These are phyloP conservation scores for Clonostachys solani DNA, from an alignment of 2,329 filamentous ascomycete genomes.

Conservation along the genomic window DNA sequence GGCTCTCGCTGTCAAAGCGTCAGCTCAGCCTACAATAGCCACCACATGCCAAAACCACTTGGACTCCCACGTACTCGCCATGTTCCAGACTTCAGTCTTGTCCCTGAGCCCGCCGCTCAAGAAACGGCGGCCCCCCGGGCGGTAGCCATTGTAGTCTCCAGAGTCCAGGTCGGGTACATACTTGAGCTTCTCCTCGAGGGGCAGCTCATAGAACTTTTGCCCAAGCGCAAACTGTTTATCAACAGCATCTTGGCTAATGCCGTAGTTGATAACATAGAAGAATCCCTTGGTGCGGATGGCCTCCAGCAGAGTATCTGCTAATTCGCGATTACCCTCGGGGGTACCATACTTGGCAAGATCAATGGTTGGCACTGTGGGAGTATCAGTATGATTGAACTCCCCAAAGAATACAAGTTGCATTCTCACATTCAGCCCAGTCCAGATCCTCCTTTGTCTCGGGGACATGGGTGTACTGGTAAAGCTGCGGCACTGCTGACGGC, in stretches of 20 bases:
- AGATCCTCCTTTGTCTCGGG: conserved; percentile 27
- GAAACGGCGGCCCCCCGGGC: conserved; percentile 35
- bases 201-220: conserved; percentile 46
- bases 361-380: conserved; percentile 20
- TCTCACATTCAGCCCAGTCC: conserved; percentile 28
- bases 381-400: background rate
- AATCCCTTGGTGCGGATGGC: conserved; percentile 34
- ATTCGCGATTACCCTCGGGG: conserved; percentile 17
- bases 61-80: conserved; percentile 19
- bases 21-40: background rate
- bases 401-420: background rate
- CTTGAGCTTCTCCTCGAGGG: conserved; percentile 56
- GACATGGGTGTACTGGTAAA: conserved; percentile 27
- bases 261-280: conserved; percentile 61
- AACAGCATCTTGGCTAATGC: conserved; percentile 51
- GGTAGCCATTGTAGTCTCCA: conserved; percentile 54
- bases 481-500: conserved; percentile 20
- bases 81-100: conserved; percentile 31
- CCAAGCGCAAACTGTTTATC: conserved; percentile 57
- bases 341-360: conserved; percentile 26
- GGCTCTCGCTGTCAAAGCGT: conserved; percentile 12
- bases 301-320: conserved; percentile 20
- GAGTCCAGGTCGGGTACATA: conserved; percentile 39
- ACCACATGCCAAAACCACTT: background rate
- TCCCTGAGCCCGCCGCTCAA: conserved; percentile 29